Base-by-base conservation (phyloP, 75 land plant genomes). In the Selaginella tamariscina region DNA sequence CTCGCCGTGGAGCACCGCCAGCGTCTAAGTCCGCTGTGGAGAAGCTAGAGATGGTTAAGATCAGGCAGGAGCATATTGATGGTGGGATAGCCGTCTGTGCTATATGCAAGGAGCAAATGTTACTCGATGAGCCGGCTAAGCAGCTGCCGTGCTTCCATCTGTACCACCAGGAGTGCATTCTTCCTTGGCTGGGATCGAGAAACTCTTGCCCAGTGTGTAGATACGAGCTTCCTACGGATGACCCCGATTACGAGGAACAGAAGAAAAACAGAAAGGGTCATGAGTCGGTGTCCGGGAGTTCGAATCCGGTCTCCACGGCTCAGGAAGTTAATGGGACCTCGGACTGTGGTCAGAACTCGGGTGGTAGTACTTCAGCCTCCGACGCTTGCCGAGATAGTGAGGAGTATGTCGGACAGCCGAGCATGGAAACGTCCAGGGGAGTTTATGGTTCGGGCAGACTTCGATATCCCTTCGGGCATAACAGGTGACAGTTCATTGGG, bases 181-280 rank as follows among this genome's bases (percentile, higher is more conserved):
- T 78, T n/a, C 83, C 86, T 18, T 84, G 86, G 86, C 73, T 81
- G 1, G 69, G 66, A 0, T 73, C 80, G 27, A 49, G 86, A 64
- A 87, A 87, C 57, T 82, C 87, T 0, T 87, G 91, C 32, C 91
- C 87, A 29, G 78, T 84, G 22, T 87, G 91, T 70, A 73, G 87
- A 1, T 75, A 73, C 72, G 85, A 87, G 65, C 56, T 87, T 72
- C 83, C 85, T 0, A 84, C 91, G 0, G 91, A 87, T 73, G 87
- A 87, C 56, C 49, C 74, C 1, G 82, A 80, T 1, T 84, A 87
- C 64, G 86, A 87, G 81, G 71, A 59, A 18, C 78, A 68, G 70
- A 83, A 71, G 65, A 33, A 59, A 8, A n/a, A 23, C 62, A 5
- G 62, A 5, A 39, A 39, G 15, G 49, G 11, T 15, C 49, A 39